Base-by-base conservation (phyloP, 2,329 filamentous ascomycete genomes). In the Cercospora sp. region DNA sequence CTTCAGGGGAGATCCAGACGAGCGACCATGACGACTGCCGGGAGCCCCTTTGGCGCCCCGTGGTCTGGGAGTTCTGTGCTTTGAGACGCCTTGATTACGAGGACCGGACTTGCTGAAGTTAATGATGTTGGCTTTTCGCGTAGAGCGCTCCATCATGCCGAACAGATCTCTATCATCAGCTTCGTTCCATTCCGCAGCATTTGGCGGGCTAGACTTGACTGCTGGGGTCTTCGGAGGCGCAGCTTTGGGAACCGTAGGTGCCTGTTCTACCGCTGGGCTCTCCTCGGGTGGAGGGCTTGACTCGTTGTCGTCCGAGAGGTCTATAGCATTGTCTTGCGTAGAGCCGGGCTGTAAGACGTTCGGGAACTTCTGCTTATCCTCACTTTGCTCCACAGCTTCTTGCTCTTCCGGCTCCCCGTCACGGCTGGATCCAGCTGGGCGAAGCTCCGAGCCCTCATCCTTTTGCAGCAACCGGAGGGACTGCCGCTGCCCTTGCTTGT, bases 21-120 rank as follows among this genome's bases (percentile, higher is more conserved):
- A 28, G 23, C 20, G 48, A 53, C 20, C 48, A 13, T 53, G 20
- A 13, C 23, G 48, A 23, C 48, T 53, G 20, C 48, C 28, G 7
- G 48, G 48, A 28, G 33, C n/a, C n/a, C 28, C 20, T 7, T n/a
- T 18, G 18, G 33, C 42, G 10, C 31, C 26, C 26, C 39, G 45
- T 3, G 23, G 23, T 33, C 63, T 59, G 5, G 63, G 60, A n/a
- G 63, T 66, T 18, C 65, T 61, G 45, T 31, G 7, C 10, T 51
- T 31, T 16, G 61, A n/a, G 13, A 59, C 51, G 20, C 77, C 76
- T 66, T 78, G 77, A 59, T 79, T 79, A 3, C 69, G 74, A 6
- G 76, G 76, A 8, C 76, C 77, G 8, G 64, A 51, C n/a, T 70
- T 70, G 45, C 69, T 69, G 26, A 77, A 78, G 20, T 59, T 66